phyloP scores from a whole-genome alignment of 495 filamentous ascomycete genomes.

The Talaromyces nanjingensis region DNA sequence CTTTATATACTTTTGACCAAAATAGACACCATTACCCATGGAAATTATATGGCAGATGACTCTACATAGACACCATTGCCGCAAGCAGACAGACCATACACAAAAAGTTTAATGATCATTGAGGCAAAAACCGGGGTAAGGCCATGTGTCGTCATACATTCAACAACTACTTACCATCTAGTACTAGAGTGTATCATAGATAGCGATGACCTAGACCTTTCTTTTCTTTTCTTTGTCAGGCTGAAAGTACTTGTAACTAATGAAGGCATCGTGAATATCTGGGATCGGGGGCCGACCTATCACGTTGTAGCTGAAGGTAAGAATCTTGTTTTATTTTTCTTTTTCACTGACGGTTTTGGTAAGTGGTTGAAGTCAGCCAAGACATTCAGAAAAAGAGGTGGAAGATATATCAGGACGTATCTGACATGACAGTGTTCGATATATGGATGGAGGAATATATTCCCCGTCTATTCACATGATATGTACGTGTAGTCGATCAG shows the following conservation, averaged over 20 bases:
- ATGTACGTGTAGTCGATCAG: not conserved
- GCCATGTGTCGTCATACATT: not conserved
- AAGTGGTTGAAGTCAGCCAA: not conserved
- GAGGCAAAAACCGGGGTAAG: not conserved
- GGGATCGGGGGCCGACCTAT: not conserved
- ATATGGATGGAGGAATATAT: too few species aligned
- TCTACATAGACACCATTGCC: not conserved
- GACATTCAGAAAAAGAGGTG: not conserved
- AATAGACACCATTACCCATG: not conserved
- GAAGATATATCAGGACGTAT: not conserved
- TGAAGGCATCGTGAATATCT: conserved; percentile 1
- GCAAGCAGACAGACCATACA: not conserved
- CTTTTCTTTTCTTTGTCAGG: not conserved
- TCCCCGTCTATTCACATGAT: not conserved
- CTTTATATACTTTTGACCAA: not conserved
- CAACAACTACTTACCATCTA: not conserved
- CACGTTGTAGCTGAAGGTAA: not conserved
- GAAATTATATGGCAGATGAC: not conserved
- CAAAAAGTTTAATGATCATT: not conserved
- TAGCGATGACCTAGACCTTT: not conserved
- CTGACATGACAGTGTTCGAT: too few species aligned
- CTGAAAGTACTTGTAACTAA: too few species aligned
- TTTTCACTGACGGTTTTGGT: not conserved
- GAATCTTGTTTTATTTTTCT: not conserved
- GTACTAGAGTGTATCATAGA: not conserved